Evolutionary conservation across 768 basidiomycete genomes (phyloP).

Genomic region (Phanerochaete carnosa): DNA sequence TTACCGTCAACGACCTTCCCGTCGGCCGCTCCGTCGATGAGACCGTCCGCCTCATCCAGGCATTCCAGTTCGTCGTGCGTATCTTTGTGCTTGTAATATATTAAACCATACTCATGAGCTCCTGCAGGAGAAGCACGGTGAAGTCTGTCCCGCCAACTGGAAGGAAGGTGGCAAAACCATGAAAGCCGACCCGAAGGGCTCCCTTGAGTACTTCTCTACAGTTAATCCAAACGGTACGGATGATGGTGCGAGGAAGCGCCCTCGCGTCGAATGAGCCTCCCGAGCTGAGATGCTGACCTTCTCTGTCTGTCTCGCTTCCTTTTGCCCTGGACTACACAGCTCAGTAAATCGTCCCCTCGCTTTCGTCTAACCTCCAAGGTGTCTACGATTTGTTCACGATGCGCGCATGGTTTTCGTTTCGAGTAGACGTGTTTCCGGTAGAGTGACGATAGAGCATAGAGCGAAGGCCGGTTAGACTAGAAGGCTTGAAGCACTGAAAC

Average conservation of each 20-base stretch:
- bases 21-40: conserved; percentile 96
- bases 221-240: conserved; percentile 26
- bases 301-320: conserved; percentile 1
- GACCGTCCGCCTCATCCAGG: conserved; percentile 86
- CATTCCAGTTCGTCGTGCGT: conserved; percentile 86
- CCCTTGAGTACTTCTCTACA: conserved; percentile 68
- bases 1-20: conserved; percentile 88
- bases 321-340: neutral
- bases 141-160: conserved; percentile 94
- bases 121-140: conserved; percentile 76
- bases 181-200: conserved; percentile 71
- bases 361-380: neutral
- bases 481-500: neutral
- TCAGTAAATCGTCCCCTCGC: neutral
- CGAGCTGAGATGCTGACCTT: conserved; percentile 12
- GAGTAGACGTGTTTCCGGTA: neutral
- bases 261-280: conserved; percentile 44
- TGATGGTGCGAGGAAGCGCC: conserved; percentile 49
- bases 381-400: neutral
- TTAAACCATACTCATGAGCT: neutral
- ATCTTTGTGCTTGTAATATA: neutral
- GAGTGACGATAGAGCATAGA: neutral
- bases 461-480: neutral
- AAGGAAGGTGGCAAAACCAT: conserved; percentile 77
- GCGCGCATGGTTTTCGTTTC: neutral